Conservation (phyloP, 164 flowering plant genomes). For the Vitis cinerea region DNA sequence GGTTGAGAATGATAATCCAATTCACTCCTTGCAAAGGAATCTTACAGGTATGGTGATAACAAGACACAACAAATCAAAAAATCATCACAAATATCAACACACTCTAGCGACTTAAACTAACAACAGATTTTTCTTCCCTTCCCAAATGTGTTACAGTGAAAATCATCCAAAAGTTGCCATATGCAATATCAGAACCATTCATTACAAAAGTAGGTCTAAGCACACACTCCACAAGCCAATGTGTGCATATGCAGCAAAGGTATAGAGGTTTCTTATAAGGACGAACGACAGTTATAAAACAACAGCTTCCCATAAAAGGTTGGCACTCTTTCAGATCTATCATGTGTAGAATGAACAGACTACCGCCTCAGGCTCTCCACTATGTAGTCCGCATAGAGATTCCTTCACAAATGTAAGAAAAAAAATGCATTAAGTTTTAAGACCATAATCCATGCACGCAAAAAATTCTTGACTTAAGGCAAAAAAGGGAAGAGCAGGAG, state of each 20-base stretch:
- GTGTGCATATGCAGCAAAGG: neutral
- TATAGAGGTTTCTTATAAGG: neutral
- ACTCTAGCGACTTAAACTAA: no score
- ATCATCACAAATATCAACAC: no score
- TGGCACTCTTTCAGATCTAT: neutral
- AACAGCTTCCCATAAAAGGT: neutral
- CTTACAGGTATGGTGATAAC: no score
- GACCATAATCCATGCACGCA: neutral
- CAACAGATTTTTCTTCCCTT: no score
- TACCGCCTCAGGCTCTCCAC: slow-evolving; percentile 79
- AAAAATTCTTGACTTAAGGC: neutral
- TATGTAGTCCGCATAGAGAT: slow-evolving; percentile 63
- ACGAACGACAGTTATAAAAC: neutral
- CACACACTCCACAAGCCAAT: neutral
- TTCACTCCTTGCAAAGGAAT: no score
- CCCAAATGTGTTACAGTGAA: no score
- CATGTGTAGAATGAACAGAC: slow-evolving; percentile 5
- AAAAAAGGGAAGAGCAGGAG: neutral
- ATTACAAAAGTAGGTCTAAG: no score
- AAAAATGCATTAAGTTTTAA: neutral
- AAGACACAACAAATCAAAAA: no score
- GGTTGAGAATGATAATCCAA: no score
- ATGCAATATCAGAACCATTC: no score
- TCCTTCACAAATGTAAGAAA: slow-evolving; percentile 35
- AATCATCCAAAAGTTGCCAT: no score